Percentiles rank a stretch among this genome's conserved stretches.
Conservation (phyloP, 2,329 filamentous ascomycete genomes). For the Colletotrichum incanum region DNA sequence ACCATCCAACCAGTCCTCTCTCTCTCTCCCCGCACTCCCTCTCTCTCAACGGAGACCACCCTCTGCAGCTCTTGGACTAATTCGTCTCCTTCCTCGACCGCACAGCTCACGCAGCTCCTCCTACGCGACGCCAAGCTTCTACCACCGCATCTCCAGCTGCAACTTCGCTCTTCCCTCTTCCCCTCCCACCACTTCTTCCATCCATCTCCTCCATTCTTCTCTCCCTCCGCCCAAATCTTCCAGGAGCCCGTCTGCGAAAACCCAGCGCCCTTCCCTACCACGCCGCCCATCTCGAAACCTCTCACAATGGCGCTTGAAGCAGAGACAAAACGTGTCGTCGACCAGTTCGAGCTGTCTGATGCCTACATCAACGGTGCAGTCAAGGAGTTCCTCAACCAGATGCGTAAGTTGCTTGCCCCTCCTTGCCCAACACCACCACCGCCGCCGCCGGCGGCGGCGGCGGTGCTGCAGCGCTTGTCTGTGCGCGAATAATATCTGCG, state of each 20-base stretch:
- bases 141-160: constrained; percentile 42
- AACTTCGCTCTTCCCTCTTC: constrained; percentile 50
- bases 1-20: constrained; percentile 36
- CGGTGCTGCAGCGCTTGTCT: constrained; percentile 8
- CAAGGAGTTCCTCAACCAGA: constrained; percentile 87
- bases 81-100: constrained; percentile 42
- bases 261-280: constrained; percentile 68
- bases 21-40: constrained; percentile 45
- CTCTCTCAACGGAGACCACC: constrained; percentile 9
- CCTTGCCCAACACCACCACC: not conserved
- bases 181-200: constrained; percentile 49
- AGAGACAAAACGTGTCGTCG: constrained; percentile 85
- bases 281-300: constrained; percentile 68
- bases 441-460: not conserved
- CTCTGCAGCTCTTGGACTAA: constrained; percentile 44
- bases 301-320: constrained; percentile 75
- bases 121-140: constrained; percentile 64
- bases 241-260: constrained; percentile 69
- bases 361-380: constrained; percentile 86
- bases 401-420: constrained; percentile 68
- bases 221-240: constrained; percentile 58
- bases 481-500: constrained; percentile 21
- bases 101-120: constrained; percentile 67
- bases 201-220: constrained; percentile 53
- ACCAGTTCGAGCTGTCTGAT: constrained; percentile 88